These are phyloP conservation scores for Umbelopsis sp. DNA, from an alignment of 192 early-diverging fungal genomes.

Conservation along the genomic window DNA sequence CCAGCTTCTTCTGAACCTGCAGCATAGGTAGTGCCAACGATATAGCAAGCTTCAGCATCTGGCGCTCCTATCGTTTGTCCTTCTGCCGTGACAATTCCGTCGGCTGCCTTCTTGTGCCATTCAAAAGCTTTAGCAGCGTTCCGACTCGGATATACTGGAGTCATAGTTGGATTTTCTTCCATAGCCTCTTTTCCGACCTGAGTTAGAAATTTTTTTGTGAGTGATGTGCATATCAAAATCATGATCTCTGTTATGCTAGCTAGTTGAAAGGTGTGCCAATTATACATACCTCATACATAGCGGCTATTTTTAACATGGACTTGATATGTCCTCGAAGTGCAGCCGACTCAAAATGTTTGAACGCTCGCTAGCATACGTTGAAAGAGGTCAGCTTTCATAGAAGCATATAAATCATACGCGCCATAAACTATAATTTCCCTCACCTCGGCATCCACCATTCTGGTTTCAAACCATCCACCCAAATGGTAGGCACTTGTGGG, in stretches of 20 bases:
- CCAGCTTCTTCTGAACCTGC: conserved; percentile 32
- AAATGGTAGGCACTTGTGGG: conserved; percentile 35
- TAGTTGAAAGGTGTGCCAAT: background rate
- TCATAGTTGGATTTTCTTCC: conserved; percentile 2
- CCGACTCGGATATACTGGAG: conserved; percentile 20
- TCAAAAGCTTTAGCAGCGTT: conserved; percentile 34
- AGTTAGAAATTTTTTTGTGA: background rate
- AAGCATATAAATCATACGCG: background rate
- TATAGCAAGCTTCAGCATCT: conserved; percentile 38
- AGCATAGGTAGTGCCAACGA: conserved; percentile 37
- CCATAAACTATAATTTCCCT: background rate
- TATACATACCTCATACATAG: conserved; percentile 37
- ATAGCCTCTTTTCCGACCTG: conserved; percentile 17
- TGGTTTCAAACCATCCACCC: conserved; percentile 34
- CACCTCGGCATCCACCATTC: conserved; percentile 35
- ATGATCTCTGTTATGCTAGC: too few species aligned
- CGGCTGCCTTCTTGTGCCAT: conserved; percentile 40
- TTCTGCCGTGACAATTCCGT: conserved; percentile 16
- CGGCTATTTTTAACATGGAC: conserved; percentile 40
- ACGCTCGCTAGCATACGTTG: conserved; percentile 19
- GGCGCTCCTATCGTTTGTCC: conserved; percentile 22
- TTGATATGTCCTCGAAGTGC: conserved; percentile 34
- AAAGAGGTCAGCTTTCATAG: background rate
- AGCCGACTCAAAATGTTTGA: conserved; percentile 28
- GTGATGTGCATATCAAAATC: too few species aligned